Evolutionary conservation across 1,284 basidiomycete species (phyloP), one percentile per base, ranked within the genome.

Genomic region (Moesziomyces sp.): DNA sequence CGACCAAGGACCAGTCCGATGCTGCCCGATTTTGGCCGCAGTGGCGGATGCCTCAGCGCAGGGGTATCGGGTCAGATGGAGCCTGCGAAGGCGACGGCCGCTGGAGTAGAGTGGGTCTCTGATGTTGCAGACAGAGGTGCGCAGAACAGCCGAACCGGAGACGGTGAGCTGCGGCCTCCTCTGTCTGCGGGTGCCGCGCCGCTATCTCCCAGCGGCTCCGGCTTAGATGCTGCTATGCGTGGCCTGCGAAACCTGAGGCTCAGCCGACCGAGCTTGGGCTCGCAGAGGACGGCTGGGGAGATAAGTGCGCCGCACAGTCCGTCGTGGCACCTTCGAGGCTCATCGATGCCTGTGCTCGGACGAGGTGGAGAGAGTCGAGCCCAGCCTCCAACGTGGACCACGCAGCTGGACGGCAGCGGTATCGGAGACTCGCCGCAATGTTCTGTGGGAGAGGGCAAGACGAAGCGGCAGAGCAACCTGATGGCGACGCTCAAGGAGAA

Each of bases 401-500:
- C 33, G 30, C 54, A 46, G 5, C 9, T 24, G 14, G 19, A 47
- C 11, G 46, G 45, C 7, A 45, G 50, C 2, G 55, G 52, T 23
- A 62, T 63, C 26, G 60, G 59, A 13, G 60, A 60, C 18, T 63
- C 59, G n/a, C 66, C 60, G 1, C 49, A 52, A 23, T 35, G 54
- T 45, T 49, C 14, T 1, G n/a, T 33, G 1, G 44, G n/a, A 1
- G 59, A 68, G 5, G 24, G 30, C 45, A 42, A 46, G 24, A 13
- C 23, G 5, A 16, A 26, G 35, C 62, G 38, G 50, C 46, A 52
- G 19, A 38, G 33, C 46, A 69, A 60, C 57, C 48, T 69, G 60
- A 63, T 69, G 60, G 66, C 66, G 42, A 69, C 66, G 26, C 49
- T 69, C 40, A 69, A 63, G 56, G 59, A 69, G 43, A 63, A 63